Percentiles rank a stretch among this genome's conserved stretches.
Conservation (phyloP, 2,329 filamentous ascomycete species). For the Cercospora zeina region DNA sequence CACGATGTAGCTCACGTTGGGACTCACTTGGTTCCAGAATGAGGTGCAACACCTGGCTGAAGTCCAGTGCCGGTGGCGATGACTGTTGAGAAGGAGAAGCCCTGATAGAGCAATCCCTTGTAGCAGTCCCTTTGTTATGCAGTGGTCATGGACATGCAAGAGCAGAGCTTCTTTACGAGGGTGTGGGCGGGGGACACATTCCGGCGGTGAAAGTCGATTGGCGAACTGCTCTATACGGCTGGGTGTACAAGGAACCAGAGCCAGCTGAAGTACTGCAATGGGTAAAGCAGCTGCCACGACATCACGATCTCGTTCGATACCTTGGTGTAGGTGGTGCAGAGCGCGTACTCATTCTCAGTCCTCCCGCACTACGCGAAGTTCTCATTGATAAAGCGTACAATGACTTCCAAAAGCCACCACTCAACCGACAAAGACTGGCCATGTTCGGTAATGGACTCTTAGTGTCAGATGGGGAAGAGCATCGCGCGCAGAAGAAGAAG, state of each 20-base stretch:
- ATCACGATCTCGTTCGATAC: constrained; percentile 4
- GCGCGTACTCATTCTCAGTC: constrained; percentile 2
- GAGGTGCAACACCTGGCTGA: constrained; percentile 6
- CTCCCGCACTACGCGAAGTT: constrained; percentile 6
- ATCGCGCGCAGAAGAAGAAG: constrained; percentile 7
- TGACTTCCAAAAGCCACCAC: constrained; percentile 6
- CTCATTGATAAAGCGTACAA: constrained; percentile 2
- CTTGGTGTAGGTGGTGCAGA: background rate
- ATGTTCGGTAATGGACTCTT: constrained; percentile 13
- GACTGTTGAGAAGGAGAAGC: constrained; percentile 10
- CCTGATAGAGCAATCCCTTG: constrained; percentile 8
- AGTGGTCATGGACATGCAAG: no score
- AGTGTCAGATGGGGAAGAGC: constrained; percentile 6
- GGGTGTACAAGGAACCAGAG: constrained; percentile 1
- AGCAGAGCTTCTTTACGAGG: no score
- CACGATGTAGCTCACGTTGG: background rate
- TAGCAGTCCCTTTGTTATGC: no score
- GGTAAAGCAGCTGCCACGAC: background rate
- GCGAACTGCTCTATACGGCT: constrained; percentile 1
- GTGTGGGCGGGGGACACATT: constrained; percentile 1
- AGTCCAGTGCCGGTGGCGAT: constrained; percentile 4
- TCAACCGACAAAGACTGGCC: background rate
- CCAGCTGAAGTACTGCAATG: constrained; percentile 3
- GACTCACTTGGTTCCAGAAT: constrained; percentile 2
- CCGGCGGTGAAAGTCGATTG: background rate